Conservation (phyloP, 805 yeast genomes). For the Spathaspora hagerdaliae region DNA sequence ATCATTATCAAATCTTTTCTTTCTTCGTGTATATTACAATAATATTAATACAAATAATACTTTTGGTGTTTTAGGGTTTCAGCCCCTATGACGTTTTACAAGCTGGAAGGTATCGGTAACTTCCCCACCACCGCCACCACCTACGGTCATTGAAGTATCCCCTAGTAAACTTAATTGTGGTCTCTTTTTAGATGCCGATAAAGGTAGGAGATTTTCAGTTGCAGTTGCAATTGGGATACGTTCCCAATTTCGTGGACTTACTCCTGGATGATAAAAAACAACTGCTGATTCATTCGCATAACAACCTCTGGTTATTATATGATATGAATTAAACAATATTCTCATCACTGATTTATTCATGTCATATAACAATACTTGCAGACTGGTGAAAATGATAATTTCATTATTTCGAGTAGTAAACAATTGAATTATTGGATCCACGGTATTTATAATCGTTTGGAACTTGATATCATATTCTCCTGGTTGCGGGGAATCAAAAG, state of each 20-base stretch:
- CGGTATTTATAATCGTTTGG: not conserved
- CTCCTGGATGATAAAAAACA: not conserved
- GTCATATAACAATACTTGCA: not conserved
- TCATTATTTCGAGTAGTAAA: not conserved
- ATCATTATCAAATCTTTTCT: not conserved
- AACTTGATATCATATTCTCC: not conserved
- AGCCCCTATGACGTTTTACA: slow-evolving; percentile 7
- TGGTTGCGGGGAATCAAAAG: not conserved
- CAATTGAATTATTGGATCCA: not conserved
- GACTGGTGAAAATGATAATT: not conserved
- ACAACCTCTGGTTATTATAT: not conserved
- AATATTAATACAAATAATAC: slow-evolving; percentile 2
- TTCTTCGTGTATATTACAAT: slow-evolving; percentile 4
- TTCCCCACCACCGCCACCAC: slow-evolving; percentile 9
- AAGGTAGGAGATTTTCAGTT: not conserved
- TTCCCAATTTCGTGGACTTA: not conserved
- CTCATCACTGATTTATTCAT: not conserved
- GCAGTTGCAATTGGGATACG: too few relatives aligned
- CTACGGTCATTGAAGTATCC: not conserved
- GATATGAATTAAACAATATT: not conserved
- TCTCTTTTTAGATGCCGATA: not conserved
- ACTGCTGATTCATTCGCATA: not conserved
- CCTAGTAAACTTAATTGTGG: not conserved
- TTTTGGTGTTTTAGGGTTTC: not conserved
- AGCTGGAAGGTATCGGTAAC: slow-evolving; percentile 25